Evolutionary conservation across 2,329 filamentous ascomycete species (phyloP), one percentile per base, ranked within the genome.

Genomic region (Ophiosphaerella korrae): DNA sequence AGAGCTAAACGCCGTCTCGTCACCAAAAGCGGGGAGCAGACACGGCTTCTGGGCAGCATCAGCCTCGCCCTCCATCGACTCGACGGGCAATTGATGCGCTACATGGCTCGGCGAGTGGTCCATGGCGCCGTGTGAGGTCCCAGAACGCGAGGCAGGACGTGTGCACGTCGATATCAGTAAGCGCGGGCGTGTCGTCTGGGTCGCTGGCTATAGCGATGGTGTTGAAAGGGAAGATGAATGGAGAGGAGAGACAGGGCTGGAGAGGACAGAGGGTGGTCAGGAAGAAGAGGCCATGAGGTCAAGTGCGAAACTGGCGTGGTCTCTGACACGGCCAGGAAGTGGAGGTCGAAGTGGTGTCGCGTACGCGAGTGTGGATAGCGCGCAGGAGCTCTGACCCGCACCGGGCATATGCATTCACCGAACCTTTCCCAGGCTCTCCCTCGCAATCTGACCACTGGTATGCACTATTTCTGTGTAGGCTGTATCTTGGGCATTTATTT

Each of bases 1-100:
- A 18, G 89, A 91, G n/a, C 88, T 88, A 50, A 90, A 78, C 44
- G 86, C 88, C 75, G 92, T 89, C 32, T 63, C 63, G 46, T 66
- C 63, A 47, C 56, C 61, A 72, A 93, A 92, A 18, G 90, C 82
- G 54, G 90, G 90, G 23, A 94, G 84, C 48, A 93, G 78, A 50
- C 86, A 84, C 24, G 89, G 82, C 62, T 77, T 89, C 88, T 58
- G 80, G 73, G 64, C 82, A 79, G 48, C 57, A 54, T 69, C 63
- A 26, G 64, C 56, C 40, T 55, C 64, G 53, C 45, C 47, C 45
- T 66, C 63, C 45, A 63, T 62, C 44, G 63, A 54, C 52, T 64
- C 62, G 36, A 66, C 55, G 43, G 62, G 62, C 62, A 64, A 60
- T 56, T 66, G 69, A 47, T 54, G 47, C 46, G 58, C 50, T 53